Evolutionary conservation across 73 alveolate genomes (phyloP).

Genomic region (Paraurostyla sp.): DNA sequence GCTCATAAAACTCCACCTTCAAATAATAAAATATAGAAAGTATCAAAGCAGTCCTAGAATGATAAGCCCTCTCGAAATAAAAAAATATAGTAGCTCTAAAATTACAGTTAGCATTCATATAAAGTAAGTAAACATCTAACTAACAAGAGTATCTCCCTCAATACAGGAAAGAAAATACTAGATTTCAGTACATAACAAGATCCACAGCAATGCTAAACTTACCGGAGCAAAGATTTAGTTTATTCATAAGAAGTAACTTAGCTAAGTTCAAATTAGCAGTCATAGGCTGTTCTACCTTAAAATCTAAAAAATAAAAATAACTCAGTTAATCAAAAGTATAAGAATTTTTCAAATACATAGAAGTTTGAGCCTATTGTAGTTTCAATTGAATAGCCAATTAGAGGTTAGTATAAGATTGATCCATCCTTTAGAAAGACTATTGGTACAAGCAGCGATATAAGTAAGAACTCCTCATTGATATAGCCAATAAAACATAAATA

Average conservation of each 20-base stretch:
- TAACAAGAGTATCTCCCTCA: not conserved
- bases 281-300: not conserved
- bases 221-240: no score
- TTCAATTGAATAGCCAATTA: not conserved
- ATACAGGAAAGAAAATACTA: not conserved
- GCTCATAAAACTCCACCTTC: slow-evolving; percentile 2
- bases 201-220: no score
- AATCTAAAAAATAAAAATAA: not conserved
- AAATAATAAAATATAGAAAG: not conserved
- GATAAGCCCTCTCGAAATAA: not conserved
- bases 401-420: not conserved
- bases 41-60: not conserved
- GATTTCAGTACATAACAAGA: slow-evolving; percentile 17
- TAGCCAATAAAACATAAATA: slow-evolving; percentile 7
- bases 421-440: not conserved
- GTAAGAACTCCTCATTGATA: slow-evolving; percentile 4
- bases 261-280: no score
- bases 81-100: not conserved
- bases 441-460: not conserved
- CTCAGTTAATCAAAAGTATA: not conserved
- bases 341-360: no score
- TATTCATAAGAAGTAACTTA: no score
- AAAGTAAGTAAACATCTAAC: not conserved
- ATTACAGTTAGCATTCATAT: slow-evolving; percentile 3
- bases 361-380: not conserved